A percentile compares a stretch with the other conserved stretches of the same genome.
These are phyloP conservation scores for Ustulina deusta DNA, from an alignment of 2,329 filamentous ascomycete species.

Conservation along the genomic window DNA sequence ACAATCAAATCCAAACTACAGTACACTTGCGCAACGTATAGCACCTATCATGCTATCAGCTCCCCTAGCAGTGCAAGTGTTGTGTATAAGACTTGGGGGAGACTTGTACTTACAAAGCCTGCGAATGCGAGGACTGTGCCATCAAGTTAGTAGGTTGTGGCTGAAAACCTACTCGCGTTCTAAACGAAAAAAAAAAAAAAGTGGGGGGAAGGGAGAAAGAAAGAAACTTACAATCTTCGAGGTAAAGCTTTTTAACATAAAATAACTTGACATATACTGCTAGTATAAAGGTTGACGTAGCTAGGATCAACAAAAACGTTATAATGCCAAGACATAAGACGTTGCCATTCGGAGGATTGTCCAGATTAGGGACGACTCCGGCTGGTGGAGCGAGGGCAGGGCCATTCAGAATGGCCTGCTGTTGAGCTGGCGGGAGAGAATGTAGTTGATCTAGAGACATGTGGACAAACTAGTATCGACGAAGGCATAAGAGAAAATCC, in stretches of 20 bases:
- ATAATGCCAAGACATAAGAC: background rate
- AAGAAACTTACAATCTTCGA: conserved; percentile 16
- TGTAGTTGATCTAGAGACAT: conserved; percentile 23
- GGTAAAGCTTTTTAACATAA: background rate
- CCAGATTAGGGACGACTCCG: conserved; percentile 21
- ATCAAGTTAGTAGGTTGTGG: background rate
- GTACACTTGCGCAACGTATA: background rate
- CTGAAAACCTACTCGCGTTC: background rate
- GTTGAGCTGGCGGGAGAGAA: conserved; percentile 13
- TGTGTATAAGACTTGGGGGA: background rate
- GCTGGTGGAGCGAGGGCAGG: conserved; percentile 25
- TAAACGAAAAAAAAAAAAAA: too few species aligned
- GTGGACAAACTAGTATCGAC: too few species aligned
- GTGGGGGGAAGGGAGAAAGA: too few species aligned
- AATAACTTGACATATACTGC: background rate
- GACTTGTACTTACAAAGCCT: conserved; percentile 14
- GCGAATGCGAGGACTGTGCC: conserved; percentile 16
- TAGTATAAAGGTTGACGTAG: background rate
- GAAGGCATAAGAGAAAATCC: too few species aligned
- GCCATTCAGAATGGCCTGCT: conserved; percentile 22
- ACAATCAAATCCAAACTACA: background rate
- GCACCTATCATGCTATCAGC: background rate
- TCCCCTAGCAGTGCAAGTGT: background rate
- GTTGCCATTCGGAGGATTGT: conserved; percentile 21
- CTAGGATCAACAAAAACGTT: background rate